A percentile compares a stretch with the other conserved stretches of the same genome.
Evolutionary conservation across 2,329 filamentous ascomycete species (phyloP).

Genomic region (Dichotomopilus funicola): DNA sequence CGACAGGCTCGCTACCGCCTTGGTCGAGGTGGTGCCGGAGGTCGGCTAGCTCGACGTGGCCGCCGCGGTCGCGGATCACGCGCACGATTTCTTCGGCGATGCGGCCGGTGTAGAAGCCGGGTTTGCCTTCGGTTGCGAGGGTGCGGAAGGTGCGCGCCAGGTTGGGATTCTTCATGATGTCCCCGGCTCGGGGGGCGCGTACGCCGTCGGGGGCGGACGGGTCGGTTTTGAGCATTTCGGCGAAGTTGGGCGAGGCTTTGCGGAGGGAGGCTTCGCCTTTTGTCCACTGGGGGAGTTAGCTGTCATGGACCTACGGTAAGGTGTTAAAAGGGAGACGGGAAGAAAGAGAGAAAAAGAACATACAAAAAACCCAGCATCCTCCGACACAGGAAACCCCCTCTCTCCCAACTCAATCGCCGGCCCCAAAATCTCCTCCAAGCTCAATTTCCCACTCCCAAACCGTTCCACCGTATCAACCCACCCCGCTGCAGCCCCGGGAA

Average conservation of each 20-base stretch:
- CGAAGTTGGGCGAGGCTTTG: conserved; percentile 73
- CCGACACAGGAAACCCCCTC: conserved; percentile 82
- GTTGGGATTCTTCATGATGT: conserved; percentile 80
- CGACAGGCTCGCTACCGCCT: conserved; percentile 65
- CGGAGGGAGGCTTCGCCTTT: conserved; percentile 56
- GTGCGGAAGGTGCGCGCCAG: conserved; percentile 75
- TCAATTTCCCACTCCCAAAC: conserved; percentile 83
- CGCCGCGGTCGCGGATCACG: conserved; percentile 69
- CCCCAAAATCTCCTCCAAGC: conserved; percentile 66
- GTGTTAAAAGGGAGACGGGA: neutral
- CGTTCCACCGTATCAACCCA: conserved; percentile 86
- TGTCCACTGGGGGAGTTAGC: conserved; percentile 57
- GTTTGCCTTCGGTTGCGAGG: conserved; percentile 73
- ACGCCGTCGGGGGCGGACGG: conserved; percentile 59
- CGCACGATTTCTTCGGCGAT: conserved; percentile 77
- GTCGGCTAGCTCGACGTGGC: conserved; percentile 72
- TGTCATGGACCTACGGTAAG: neutral
- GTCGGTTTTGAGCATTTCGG: conserved; percentile 82
- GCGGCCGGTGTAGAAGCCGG: conserved; percentile 82
- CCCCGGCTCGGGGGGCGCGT: conserved; percentile 69
- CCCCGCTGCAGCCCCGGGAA: conserved; percentile 84
- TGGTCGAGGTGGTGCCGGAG: conserved; percentile 63
- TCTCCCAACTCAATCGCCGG: conserved; percentile 84
- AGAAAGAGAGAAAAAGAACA: neutral
- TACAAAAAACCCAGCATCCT: conserved; percentile 64